These are phyloP conservation scores for Amaranthus palmeri DNA, from an alignment of 148 eudicot genomes.

Conservation along the genomic window DNA sequence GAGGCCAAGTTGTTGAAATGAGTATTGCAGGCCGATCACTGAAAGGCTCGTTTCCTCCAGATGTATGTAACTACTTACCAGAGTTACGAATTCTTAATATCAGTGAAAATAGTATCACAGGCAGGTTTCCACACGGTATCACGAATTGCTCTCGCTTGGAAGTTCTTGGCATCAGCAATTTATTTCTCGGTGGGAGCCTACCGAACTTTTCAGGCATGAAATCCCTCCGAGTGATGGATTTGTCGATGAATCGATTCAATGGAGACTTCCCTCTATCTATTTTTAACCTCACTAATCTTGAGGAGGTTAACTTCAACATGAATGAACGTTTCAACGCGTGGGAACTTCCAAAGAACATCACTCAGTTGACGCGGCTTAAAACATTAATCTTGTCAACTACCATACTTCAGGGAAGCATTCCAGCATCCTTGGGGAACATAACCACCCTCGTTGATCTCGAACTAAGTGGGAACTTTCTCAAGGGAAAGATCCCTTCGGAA, in stretches of 20 bases:
- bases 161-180: conserved; percentile 44
- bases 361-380: conserved; percentile 43
- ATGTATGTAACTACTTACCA: conserved; percentile 65
- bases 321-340: conserved; percentile 44
- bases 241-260: conserved; percentile 47
- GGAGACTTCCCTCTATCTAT: conserved; percentile 74
- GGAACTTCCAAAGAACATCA: conserved; percentile 54
- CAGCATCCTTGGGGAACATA: conserved; percentile 58
- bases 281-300: conserved; percentile 53
- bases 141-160: conserved; percentile 56
- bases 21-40: conserved; percentile 49
- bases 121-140: conserved; percentile 51
- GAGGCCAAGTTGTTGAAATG: conserved; percentile 40
- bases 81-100: conserved; percentile 45
- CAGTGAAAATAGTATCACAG: conserved; percentile 43
- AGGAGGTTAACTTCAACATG: conserved; percentile 58
- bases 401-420: conserved; percentile 51
- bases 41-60: conserved; percentile 59
- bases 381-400: conserved; percentile 54
- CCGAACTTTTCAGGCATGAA: conserved; percentile 60
- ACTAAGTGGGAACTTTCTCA: conserved; percentile 55
- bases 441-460: conserved; percentile 80
- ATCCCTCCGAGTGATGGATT: conserved; percentile 47
- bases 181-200: conserved; percentile 40
- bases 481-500: conserved; percentile 56